These are phyloP conservation scores for Austropuccinia psidii DNA, from an alignment of 1,284 basidiomycete species.

Conservation along the genomic window DNA sequence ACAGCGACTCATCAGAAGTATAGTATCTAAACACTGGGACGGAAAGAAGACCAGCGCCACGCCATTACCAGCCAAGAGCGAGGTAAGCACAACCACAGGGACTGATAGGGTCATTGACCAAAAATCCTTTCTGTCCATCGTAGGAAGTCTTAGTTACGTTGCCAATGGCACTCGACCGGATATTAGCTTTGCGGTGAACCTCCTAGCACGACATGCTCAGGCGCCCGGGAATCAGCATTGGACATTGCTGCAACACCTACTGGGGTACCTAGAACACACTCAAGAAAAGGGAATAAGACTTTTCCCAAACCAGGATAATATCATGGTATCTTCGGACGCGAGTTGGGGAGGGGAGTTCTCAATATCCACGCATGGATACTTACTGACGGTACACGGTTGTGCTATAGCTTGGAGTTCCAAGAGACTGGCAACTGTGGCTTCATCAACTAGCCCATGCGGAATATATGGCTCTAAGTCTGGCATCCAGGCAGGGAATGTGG, in stretches of 20 bases:
- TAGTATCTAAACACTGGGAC: neutral
- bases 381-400: neutral
- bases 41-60: neutral
- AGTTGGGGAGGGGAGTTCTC: neutral
- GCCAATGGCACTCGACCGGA: neutral
- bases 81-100: neutral
- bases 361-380: too few species aligned
- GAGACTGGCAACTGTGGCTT: neutral
- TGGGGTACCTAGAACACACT: neutral
- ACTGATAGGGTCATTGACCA: neutral
- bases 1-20: too few species aligned
- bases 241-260: neutral
- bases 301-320: neutral
- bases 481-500: neutral
- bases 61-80: neutral
- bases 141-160: neutral
- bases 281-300: neutral
- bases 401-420: neutral
- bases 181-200: neutral
- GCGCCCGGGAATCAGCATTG: neutral
- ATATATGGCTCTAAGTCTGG: constrained; percentile 8
- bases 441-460: constrained; percentile 7
- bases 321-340: neutral
- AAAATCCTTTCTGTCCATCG: neutral
- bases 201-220: neutral